Base-by-base conservation (phyloP, 23 red algal genomes). In the Rhodosorus marinus region DNA sequence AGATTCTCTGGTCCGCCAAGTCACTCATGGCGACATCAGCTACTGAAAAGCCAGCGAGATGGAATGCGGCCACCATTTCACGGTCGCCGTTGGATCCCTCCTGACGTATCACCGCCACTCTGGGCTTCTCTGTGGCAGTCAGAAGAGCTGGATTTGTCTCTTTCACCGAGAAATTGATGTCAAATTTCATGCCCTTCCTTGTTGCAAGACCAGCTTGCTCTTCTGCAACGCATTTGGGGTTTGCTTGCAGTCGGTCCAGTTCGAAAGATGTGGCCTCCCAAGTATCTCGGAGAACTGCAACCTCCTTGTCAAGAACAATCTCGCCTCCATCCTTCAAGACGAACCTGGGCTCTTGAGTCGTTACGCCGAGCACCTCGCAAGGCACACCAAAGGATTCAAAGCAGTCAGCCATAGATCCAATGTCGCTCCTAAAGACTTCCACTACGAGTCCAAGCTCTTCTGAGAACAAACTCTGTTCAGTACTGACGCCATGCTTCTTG, bases 81-180 rank as follows among this genome's bases (percentile, higher is more conserved):
- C 90, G 62, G 51, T 98, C 90, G 0, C 90, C 90, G 26, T 98
- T 98, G n/a, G 90, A 86, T 42, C 90, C 90, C 61, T 98, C 90
- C 48, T 83, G 79, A 0, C 90, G 72, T 8, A 98, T 57, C 36
- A 98, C 71, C 5, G 73, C 79, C 3, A 98, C 90, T 38, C 78
- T 72, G 8, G 51, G 71, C 35, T 59, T 64, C 19, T 25, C 17
- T 29, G 27, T 19, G 15, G 47, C 20, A 5, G 45, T 30, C 47
- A 74, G 23, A 21, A 68, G 62, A 8, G 3, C 7, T 4, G 15
- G 11, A 9, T 64, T 45, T 5, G 83, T 92, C 9, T 32, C 22
- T 55, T 21, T 22, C 17, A 75, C 67, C 15, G 52, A 62, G 38
- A 61, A 80, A 1, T 67, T 51, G 8, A 74, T 51, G 28, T 45